These are phyloP conservation scores for Boletus reticulatus DNA, from an alignment of 768 basidiomycete species.

Conservation along the genomic window DNA sequence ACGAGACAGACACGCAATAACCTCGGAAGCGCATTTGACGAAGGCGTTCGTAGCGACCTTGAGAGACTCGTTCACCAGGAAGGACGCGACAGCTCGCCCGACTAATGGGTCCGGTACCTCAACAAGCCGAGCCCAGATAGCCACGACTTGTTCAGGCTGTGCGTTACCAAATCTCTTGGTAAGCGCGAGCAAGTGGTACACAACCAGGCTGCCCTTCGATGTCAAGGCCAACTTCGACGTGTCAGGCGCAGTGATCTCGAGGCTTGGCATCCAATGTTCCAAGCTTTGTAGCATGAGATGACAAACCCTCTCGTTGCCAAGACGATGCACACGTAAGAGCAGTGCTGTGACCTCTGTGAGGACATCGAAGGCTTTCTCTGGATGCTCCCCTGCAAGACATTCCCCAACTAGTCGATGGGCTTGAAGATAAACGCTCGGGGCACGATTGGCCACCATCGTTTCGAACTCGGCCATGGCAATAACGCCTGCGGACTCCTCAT, in stretches of 20 bases:
- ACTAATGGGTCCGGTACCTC: constrained; percentile 69
- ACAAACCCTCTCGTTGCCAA: constrained; percentile 46
- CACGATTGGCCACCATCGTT: constrained; percentile 65
- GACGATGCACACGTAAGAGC: constrained; percentile 59
- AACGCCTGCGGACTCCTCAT: constrained; percentile 65
- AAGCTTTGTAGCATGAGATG: constrained; percentile 74
- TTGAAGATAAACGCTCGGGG: constrained; percentile 74
- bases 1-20: constrained; percentile 82
- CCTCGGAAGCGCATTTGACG: constrained; percentile 73
- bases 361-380: constrained; percentile 59
- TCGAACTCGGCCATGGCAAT: constrained; percentile 72
- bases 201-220: constrained; percentile 54
- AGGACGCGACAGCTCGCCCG: constrained; percentile 76
- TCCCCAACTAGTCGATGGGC: constrained; percentile 78
- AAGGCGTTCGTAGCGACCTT: constrained; percentile 79
- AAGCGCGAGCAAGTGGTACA: constrained; percentile 83
- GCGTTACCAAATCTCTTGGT: constrained; percentile 71
- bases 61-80: constrained; percentile 84
- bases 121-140: constrained; percentile 77
- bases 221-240: constrained; percentile 29
- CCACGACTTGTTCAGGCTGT: constrained; percentile 77
- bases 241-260: constrained; percentile 55
- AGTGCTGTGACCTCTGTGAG: constrained; percentile 70
- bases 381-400: constrained; percentile 76
- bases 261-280: constrained; percentile 79